phyloP scores from a whole-genome alignment of 306 rosid species.

The Cucumis hystrix region DNA sequence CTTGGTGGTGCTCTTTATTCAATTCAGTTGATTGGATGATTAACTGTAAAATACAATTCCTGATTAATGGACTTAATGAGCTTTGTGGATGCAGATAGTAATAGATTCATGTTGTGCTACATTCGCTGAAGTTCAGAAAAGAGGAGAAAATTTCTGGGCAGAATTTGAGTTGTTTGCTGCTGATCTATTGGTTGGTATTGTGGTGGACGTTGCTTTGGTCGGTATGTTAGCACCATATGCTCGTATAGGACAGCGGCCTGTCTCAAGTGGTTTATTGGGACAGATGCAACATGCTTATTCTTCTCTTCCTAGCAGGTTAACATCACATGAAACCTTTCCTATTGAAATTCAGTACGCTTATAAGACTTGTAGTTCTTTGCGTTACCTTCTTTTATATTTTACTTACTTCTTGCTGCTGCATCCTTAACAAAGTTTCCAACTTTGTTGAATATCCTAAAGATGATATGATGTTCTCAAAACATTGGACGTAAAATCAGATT shows the following conservation, averaged over 20 bases:
- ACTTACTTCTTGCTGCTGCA: neutral
- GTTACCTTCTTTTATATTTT: slow-evolving; percentile 4
- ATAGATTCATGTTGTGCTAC: slow-evolving; percentile 97
- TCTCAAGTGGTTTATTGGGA: slow-evolving; percentile 68
- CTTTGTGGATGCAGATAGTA: slow-evolving; percentile 43
- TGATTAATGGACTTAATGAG: neutral
- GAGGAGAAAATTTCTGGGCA: slow-evolving; percentile 86
- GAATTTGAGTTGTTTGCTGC: slow-evolving; percentile 90
- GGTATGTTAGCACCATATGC: slow-evolving; percentile 86
- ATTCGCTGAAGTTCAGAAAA: slow-evolving; percentile 82
- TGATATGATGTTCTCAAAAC: neutral
- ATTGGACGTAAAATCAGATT: neutral
- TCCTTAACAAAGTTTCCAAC: neutral
- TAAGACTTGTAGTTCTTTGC: neutral
- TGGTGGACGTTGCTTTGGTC: slow-evolving; percentile 82
- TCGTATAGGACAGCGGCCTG: slow-evolving; percentile 59
- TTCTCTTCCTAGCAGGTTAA: slow-evolving; percentile 87
- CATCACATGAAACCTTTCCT: neutral
- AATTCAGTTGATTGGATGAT: neutral
- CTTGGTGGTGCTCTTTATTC: neutral
- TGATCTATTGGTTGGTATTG: slow-evolving; percentile 81
- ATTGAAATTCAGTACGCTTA: neutral
- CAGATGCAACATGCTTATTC: slow-evolving; percentile 51
- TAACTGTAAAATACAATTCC: neutral
- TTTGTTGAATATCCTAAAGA: neutral